These are phyloP conservation scores for Euptelea pleiosperma DNA, from an alignment of 164 flowering plant genomes.

Conservation along the genomic window DNA sequence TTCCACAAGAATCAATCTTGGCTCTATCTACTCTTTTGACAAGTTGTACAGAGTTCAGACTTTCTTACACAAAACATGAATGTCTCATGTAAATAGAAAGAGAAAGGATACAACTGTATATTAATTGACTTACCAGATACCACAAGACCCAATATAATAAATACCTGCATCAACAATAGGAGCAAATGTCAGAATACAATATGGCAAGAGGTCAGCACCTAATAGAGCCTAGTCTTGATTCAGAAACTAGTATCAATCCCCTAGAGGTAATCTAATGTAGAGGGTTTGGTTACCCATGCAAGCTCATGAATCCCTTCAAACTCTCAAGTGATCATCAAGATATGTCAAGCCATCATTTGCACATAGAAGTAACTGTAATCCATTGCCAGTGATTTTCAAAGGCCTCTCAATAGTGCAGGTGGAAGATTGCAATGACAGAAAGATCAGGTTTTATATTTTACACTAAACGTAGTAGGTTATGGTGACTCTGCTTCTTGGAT, in stretches of 20 bases:
- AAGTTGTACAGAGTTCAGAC: no score
- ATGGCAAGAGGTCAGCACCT: background rate
- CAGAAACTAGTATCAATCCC: background rate
- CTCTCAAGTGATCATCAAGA: background rate
- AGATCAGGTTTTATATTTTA: no score
- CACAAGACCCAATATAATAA: slow-evolving; percentile 39
- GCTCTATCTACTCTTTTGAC: no score
- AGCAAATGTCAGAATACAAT: slow-evolving; percentile 7
- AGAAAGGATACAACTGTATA: background rate
- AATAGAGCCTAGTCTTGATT: background rate
- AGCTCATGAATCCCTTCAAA: background rate
- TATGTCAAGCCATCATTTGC: no score
- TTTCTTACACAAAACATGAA: no score
- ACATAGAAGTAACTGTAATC: no score
- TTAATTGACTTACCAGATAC: slow-evolving; percentile 48
- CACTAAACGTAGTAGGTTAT: no score
- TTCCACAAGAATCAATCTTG: no score
- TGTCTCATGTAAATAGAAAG: background rate
- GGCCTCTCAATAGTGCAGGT: no score
- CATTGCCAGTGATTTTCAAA: no score
- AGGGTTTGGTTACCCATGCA: background rate
- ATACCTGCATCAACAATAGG: slow-evolving; percentile 37
- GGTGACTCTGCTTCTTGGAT: no score
- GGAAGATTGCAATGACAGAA: no score
- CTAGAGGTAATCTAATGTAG: background rate